phyloP scores from a whole-genome alignment of 2,329 filamentous ascomycete species.

The Fusarium sp. region DNA sequence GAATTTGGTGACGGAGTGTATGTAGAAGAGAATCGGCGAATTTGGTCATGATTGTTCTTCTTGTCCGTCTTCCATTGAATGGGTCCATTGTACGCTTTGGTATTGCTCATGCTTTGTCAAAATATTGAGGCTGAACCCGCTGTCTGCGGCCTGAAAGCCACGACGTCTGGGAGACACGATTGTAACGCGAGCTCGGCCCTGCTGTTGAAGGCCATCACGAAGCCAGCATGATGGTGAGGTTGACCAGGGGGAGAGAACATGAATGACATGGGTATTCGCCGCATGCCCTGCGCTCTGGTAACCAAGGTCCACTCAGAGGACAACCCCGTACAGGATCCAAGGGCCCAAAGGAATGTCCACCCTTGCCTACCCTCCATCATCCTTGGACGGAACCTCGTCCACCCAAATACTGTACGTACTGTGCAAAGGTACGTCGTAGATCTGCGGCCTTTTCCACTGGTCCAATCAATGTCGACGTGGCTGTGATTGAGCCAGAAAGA shows the following conservation, averaged over 20 bases:
- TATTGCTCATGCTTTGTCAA: neutral
- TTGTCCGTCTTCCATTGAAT: neutral
- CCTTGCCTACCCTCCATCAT: neutral
- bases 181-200: slow-evolving; percentile 30
- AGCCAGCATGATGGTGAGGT: slow-evolving; percentile 39
- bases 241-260: slow-evolving; percentile 33
- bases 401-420: slow-evolving; percentile 39
- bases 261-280: slow-evolving; percentile 29
- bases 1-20: slow-evolving; percentile 43
- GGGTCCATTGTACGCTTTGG: neutral
- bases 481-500: slow-evolving; percentile 37
- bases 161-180: slow-evolving; percentile 14
- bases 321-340: slow-evolving; percentile 34
- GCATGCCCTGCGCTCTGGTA: slow-evolving; percentile 34
- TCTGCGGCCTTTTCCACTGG: slow-evolving; percentile 44
- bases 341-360: slow-evolving; percentile 41
- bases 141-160: slow-evolving; percentile 23
- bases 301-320: slow-evolving; percentile 32
- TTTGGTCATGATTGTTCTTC: neutral
- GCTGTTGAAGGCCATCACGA: slow-evolving; percentile 36
- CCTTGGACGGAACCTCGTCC: slow-evolving; percentile 17
- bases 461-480: slow-evolving; percentile 42
- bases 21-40: neutral
- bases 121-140: slow-evolving; percentile 1
- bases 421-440: slow-evolving; percentile 27